Evolutionary conservation across 176 grass and related monocot genomes (phyloP).

Genomic region (Oryza longistaminata): DNA sequence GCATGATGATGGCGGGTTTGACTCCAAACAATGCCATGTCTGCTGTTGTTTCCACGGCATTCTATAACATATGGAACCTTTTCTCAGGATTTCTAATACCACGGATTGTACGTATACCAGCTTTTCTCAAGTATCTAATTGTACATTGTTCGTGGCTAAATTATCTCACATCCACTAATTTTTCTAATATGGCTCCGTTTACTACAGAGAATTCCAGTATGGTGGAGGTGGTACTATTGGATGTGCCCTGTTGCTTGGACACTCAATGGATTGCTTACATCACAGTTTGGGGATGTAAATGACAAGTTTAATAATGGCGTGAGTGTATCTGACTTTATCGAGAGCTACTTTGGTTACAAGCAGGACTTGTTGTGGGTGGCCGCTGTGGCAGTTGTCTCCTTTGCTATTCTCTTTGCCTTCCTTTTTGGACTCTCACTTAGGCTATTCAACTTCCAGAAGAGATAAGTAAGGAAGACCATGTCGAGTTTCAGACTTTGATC

Average conservation of each 20-base stretch:
- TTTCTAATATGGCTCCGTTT: background rate
- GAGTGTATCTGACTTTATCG: conserved; percentile 47
- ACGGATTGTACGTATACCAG: conserved; percentile 52
- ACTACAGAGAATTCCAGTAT: conserved; percentile 65
- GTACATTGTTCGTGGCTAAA: background rate
- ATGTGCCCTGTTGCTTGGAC: conserved; percentile 71
- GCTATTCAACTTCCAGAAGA: conserved; percentile 78
- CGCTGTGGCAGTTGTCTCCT: conserved; percentile 40
- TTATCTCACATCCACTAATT: background rate
- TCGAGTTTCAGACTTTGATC: background rate
- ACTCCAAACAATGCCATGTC: conserved; percentile 71
- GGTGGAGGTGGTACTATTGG: conserved; percentile 94
- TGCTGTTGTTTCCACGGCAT: conserved; percentile 52
- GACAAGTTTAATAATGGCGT: background rate
- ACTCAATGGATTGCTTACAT: conserved; percentile 62
- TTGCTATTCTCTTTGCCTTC: conserved; percentile 26
- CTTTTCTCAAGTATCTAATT: background rate
- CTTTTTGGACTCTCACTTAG: conserved; percentile 49
- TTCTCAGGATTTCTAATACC: conserved; percentile 76
- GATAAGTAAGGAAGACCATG: conserved; percentile 23
- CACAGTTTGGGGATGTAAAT: conserved; percentile 69
- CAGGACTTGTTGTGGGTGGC: conserved; percentile 57
- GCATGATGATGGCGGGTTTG: conserved; percentile 81
- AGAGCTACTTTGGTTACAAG: conserved; percentile 59
- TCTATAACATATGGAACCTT: conserved; percentile 67